A percentile compares a stretch with the other conserved stretches of the same genome.
These are phyloP conservation scores for Capsicum pubescens DNA, from an alignment of 257 asterid species.

Conservation along the genomic window DNA sequence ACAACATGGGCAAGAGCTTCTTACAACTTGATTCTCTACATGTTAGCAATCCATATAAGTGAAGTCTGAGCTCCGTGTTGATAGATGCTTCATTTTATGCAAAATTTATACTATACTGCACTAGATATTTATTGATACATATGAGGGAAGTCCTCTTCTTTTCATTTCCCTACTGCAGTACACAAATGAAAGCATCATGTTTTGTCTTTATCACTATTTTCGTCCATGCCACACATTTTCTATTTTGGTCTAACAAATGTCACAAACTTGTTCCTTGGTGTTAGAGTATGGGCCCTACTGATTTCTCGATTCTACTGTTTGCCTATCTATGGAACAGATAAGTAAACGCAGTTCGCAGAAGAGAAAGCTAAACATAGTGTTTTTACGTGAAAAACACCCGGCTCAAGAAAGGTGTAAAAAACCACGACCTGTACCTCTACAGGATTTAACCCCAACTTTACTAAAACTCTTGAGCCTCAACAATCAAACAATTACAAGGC, in stretches of 20 bases:
- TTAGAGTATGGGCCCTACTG: too few relatives aligned
- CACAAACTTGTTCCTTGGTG: neutral
- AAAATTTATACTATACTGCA: neutral
- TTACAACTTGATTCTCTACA: conserved; percentile 88
- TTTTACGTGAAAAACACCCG: too few relatives aligned
- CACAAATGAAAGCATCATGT: neutral
- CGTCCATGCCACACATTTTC: neutral
- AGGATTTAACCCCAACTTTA: too few relatives aligned
- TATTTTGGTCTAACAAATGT: neutral
- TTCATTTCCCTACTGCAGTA: neutral
- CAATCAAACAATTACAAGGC: too few relatives aligned
- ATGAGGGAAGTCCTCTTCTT: neutral
- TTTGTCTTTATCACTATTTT: neutral
- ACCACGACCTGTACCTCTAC: too few relatives aligned
- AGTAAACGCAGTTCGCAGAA: too few relatives aligned
- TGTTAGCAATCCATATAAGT: conserved; percentile 96
- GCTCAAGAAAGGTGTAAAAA: too few relatives aligned
- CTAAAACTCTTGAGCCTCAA: too few relatives aligned
- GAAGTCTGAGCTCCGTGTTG: neutral
- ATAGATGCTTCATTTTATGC: neutral
- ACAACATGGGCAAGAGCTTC: conserved; percentile 99
- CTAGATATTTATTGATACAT: neutral
- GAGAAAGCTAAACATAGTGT: too few relatives aligned
- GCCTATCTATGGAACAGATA: too few relatives aligned
- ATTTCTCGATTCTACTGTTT: too few relatives aligned